Evolutionary conservation across 768 basidiomycete species (phyloP).

Genomic region (Cubamyces lactineus): DNA sequence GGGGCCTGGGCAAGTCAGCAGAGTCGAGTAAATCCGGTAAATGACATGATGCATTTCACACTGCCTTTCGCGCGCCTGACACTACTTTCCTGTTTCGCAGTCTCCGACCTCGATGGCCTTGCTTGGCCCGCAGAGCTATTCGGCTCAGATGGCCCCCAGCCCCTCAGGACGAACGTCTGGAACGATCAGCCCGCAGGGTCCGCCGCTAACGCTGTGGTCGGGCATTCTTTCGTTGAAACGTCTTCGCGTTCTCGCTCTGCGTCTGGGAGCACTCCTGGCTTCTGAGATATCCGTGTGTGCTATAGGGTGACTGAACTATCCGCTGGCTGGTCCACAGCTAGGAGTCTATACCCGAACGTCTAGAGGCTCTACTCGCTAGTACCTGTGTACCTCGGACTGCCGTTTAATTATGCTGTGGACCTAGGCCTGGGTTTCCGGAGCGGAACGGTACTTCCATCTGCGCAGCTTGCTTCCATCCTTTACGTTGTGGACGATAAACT

Average conservation of each 20-base stretch:
- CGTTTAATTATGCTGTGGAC: too few species aligned
- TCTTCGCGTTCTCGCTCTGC: neutral
- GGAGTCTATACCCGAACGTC: neutral
- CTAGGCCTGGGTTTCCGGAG: too few species aligned
- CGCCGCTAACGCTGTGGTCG: neutral
- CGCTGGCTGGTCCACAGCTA: neutral
- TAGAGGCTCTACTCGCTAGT: neutral
- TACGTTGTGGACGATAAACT: too few species aligned
- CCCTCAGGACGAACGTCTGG: neutral
- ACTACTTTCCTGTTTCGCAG: slow-evolving; percentile 5
- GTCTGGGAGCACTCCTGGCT: neutral
- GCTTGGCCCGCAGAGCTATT: neutral
- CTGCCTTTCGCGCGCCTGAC: slow-evolving; percentile 1
- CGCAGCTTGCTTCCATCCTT: too few species aligned
- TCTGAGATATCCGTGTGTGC: neutral
- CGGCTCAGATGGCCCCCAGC: neutral
- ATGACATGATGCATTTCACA: neutral
- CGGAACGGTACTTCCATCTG: too few species aligned
- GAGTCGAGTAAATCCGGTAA: slow-evolving; percentile 12
- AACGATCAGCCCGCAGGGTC: neutral
- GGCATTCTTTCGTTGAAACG: neutral
- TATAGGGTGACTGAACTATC: neutral
- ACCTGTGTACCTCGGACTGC: too few species aligned
- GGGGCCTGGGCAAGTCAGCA: slow-evolving; percentile 1
- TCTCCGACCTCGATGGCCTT: slow-evolving; percentile 6